Conservation (phyloP, 1,139 yeast genomes). For the Suhomyces wounanorum region DNA sequence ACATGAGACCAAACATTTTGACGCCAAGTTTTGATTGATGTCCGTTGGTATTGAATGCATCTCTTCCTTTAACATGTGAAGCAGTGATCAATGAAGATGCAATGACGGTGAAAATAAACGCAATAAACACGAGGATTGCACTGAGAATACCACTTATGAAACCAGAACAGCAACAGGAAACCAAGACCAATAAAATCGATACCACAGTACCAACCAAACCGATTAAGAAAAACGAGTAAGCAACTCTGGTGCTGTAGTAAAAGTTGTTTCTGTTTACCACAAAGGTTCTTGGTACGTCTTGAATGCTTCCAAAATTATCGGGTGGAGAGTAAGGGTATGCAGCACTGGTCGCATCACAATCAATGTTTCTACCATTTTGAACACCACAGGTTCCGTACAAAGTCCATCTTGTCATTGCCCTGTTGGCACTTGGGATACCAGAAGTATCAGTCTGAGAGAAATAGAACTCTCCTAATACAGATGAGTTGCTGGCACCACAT, state of each 20-base stretch:
- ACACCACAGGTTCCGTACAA: conserved; percentile 63
- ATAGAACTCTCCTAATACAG: conserved; percentile 56
- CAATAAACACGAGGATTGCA: conserved; percentile 29
- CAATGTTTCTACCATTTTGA: conserved; percentile 31
- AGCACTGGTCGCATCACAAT: conserved; percentile 52
- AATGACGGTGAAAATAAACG: conserved; percentile 54
- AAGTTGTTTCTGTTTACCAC: conserved; percentile 46
- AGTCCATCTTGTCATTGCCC: conserved; percentile 66
- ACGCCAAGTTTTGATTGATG: conserved; percentile 54
- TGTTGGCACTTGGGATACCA: conserved; percentile 50
- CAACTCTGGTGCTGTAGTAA: conserved; percentile 65
- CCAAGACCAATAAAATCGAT: conserved; percentile 31
- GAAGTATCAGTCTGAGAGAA: conserved; percentile 73
- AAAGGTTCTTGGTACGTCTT: conserved; percentile 52
- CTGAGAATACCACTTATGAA: conserved; percentile 24
- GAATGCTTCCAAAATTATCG: conserved; percentile 50
- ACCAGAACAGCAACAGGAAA: conserved; percentile 16
- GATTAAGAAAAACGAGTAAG: conserved; percentile 67
- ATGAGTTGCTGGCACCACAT: conserved; percentile 56
- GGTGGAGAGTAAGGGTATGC: conserved; percentile 71
- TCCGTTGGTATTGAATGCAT: conserved; percentile 53
- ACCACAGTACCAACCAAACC: conserved; percentile 58
- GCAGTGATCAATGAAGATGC: conserved; percentile 70
- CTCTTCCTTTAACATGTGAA: conserved; percentile 61
- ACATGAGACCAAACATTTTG: conserved; percentile 60